Evolutionary conservation across 163 green algal genomes (phyloP).

Genomic region (Scenedesmus sp.): DNA sequence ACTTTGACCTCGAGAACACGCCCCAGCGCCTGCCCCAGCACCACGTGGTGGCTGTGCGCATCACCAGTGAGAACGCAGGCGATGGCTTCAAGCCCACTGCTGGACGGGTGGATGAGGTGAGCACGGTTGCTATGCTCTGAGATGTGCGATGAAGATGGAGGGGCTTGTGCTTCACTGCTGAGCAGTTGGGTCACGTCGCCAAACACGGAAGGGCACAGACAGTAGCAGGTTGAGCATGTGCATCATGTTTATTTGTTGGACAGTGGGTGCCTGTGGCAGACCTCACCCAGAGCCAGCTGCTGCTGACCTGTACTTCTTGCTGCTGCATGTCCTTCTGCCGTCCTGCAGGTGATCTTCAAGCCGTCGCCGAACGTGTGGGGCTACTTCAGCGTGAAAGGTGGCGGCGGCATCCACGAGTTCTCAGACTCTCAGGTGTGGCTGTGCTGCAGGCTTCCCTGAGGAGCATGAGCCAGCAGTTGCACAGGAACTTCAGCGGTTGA

Average conservation of each 20-base stretch:
- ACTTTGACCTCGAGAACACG: conserved; percentile 89
- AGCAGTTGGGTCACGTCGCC: background rate
- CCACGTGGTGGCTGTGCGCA: conserved; percentile 92
- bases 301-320: background rate
- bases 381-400: conserved; percentile 98
- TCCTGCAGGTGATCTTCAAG: conserved; percentile 55
- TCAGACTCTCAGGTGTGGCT: conserved; percentile 90
- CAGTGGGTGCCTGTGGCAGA: too few species aligned
- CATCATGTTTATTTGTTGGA: too few species aligned
- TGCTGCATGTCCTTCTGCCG: background rate
- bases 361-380: conserved; percentile 96
- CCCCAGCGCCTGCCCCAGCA: conserved; percentile 72
- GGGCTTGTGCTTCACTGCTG: background rate
- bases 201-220: too few species aligned
- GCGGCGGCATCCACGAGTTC: conserved; percentile 97
- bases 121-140: background rate
- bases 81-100: conserved; percentile 98
- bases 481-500: background rate
- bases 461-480: too few species aligned
- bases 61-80: conserved; percentile 71
- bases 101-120: conserved; percentile 94
- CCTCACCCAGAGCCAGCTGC: background rate
- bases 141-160: background rate
- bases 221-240: too few species aligned
- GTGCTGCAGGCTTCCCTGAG: background rate